Conservation (phyloP, 345 rosid species). For the Pugionium dolabratum region DNA sequence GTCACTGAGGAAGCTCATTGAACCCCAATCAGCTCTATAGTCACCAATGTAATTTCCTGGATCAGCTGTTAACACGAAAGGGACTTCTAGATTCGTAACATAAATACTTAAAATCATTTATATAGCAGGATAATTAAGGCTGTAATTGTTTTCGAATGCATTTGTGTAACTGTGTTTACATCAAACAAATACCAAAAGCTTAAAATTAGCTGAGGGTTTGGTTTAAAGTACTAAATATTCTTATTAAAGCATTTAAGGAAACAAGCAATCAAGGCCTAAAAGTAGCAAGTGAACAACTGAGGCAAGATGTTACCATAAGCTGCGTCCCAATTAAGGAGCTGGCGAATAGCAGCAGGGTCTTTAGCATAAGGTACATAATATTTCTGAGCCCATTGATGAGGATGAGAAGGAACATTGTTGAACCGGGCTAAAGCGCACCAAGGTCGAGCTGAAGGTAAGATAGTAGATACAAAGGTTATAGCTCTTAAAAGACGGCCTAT, state of each 20-base stretch:
- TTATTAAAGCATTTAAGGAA: background rate
- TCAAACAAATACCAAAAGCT: background rate
- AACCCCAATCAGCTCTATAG: constrained; percentile 78
- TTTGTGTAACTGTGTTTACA: too few species aligned
- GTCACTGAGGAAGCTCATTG: constrained; percentile 75
- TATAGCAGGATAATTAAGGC: background rate
- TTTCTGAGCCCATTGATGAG: constrained; percentile 90
- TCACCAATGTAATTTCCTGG: constrained; percentile 51
- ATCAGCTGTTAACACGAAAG: constrained; percentile 48
- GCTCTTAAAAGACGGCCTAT: constrained; percentile 92
- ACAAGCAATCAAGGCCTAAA: background rate
- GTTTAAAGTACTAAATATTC: too few species aligned
- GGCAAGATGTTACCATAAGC: constrained; percentile 31
- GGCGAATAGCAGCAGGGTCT: constrained; percentile 63
- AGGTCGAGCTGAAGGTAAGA: constrained; percentile 90
- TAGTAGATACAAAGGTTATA: constrained; percentile 77
- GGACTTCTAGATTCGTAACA: background rate
- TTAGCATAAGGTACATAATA: constrained; percentile 84
- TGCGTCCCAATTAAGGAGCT: constrained; percentile 52
- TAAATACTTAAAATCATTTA: background rate
- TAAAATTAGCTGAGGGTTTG: too few species aligned
- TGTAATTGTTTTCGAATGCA: too few species aligned
- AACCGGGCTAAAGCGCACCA: constrained; percentile 88
- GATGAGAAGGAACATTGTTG: constrained; percentile 60
- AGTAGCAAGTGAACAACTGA: background rate